Evolutionary conservation across 2,329 filamentous ascomycete genomes (phyloP).

Genomic region (Cytospora piceicola): DNA sequence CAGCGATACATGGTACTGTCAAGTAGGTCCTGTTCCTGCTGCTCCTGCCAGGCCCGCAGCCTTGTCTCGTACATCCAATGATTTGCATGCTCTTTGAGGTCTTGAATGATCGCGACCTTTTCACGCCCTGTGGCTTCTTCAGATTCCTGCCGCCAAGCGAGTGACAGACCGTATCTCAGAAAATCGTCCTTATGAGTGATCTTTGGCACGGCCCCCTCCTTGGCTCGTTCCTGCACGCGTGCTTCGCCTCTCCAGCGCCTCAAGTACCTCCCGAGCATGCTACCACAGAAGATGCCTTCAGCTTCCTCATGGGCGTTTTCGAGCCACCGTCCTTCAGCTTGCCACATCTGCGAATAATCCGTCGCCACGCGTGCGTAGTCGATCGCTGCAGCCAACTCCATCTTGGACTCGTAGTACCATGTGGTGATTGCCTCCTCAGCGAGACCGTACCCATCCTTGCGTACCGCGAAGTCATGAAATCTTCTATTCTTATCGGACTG

Average conservation of each 20-base stretch:
- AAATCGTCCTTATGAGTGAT: conserved; percentile 31
- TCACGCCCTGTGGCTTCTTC: conserved; percentile 27
- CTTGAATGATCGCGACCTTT: conserved; percentile 17
- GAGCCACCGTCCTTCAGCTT: conserved; percentile 26
- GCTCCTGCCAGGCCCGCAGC: conserved; percentile 22
- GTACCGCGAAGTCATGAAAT: conserved; percentile 35
- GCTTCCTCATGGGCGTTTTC: conserved; percentile 25
- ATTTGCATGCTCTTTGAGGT: conserved; percentile 22
- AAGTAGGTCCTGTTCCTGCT: conserved; percentile 25
- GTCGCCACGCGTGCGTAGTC: conserved; percentile 25
- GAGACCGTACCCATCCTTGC: conserved; percentile 38
- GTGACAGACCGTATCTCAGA: conserved; percentile 26
- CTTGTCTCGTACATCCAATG: conserved; percentile 30
- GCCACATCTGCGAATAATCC: conserved; percentile 34
- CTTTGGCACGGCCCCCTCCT: conserved; percentile 28
- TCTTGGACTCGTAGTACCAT: conserved; percentile 40
- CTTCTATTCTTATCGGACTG: conserved; percentile 33
- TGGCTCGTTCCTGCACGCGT: conserved; percentile 26
- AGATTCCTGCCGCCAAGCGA: conserved; percentile 28
- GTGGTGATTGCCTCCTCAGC: conserved; percentile 36
- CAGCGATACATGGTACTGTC: conserved; percentile 27
- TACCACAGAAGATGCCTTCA: conserved; percentile 24
- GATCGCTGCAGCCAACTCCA: conserved; percentile 34
- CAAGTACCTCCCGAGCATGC: conserved; percentile 27
- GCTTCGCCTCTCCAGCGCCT: conserved; percentile 23